Evolutionary conservation across 805 yeast species (phyloP).

Genomic region (Candida pseudofarinosa): DNA sequence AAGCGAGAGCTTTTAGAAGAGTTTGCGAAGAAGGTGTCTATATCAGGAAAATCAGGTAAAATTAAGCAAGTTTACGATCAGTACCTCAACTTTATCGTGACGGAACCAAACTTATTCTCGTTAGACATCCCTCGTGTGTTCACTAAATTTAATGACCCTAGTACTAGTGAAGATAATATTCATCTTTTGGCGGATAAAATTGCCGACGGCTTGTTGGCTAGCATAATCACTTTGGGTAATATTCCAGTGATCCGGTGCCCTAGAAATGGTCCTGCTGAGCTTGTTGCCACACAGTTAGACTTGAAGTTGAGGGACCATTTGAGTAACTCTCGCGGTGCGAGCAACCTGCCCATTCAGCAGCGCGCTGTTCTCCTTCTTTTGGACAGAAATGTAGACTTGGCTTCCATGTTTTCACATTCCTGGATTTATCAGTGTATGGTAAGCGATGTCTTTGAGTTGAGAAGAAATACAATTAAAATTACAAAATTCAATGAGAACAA

Average conservation of each 20-base stretch:
- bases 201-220: conserved; percentile 76
- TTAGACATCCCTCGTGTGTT: conserved; percentile 67
- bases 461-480: conserved; percentile 76
- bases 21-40: conserved; percentile 77
- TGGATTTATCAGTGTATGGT: conserved; percentile 98
- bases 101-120: conserved; percentile 88
- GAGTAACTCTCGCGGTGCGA: conserved; percentile 49
- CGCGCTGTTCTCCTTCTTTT: conserved; percentile 76
- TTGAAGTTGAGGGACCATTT: conserved; percentile 81
- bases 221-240: conserved; percentile 69
- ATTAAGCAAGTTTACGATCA: conserved; percentile 92
- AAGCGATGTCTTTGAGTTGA: conserved; percentile 80
- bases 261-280: conserved; percentile 91
- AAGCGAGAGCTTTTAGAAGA: conserved; percentile 79
- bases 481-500: conserved; percentile 30
- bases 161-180: conserved; percentile 71
- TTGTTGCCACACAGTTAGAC: conserved; percentile 85
- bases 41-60: conserved; percentile 62
- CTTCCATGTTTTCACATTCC: conserved; percentile 93
- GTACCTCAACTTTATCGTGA: conserved; percentile 84
- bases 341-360: conserved; percentile 33
- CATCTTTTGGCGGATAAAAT: conserved; percentile 62
- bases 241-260: conserved; percentile 91
- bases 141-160: conserved; percentile 64
- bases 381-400: conserved; percentile 86